Evolutionary conservation across 1,284 basidiomycete genomes (phyloP), one percentile per base, ranked within the genome.

Genomic region (Apiotrichum laibachii): DNA sequence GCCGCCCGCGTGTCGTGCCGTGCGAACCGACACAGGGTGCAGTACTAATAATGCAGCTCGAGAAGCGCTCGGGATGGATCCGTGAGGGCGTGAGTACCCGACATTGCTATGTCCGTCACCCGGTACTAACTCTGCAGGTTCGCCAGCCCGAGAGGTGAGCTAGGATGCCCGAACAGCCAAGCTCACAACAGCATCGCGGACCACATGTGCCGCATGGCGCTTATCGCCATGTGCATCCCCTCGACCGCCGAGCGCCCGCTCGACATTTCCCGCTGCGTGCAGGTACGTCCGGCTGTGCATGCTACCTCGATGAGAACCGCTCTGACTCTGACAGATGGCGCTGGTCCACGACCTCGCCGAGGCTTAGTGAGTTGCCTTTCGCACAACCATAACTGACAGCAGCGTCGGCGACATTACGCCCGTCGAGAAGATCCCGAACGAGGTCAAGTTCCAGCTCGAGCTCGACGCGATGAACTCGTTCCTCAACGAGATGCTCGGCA

Each of bases 191-290:
- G 91, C 67, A 95, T 97, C 63, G 87, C 92, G 5, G 94, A 98
- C 75, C 94, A 98, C 73, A 97, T 96, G 94, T 95, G 96, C 76
- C 84, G 95, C 56, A 98, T 98, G 95, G 88, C 91, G 2, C 78
- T 97, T 22, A 83, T 98, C 48, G 88, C 92, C 1, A 87, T 97
- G 85, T 88, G 92, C 64, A 84, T 81, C 16, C 80, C 81, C 8
- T 73, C 85, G 2, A 89, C 89, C 64, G 54, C 81, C 5, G 81
- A 78, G 0, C 82, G 70, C 21, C 78, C 78, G 4, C 63, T 95
- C 10, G 90, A 96, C 72, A 82, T 92, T 10, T 79, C 86, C 43
- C 92, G 88, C 59, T 80, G 75, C 52, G 78, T 76, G 19, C 72
- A 71, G 69, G 69, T 76, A 37, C 45, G 72, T 46, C 18, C 6